Conservation (phyloP, 257 asterid species). For the Solanum sejunctum region DNA sequence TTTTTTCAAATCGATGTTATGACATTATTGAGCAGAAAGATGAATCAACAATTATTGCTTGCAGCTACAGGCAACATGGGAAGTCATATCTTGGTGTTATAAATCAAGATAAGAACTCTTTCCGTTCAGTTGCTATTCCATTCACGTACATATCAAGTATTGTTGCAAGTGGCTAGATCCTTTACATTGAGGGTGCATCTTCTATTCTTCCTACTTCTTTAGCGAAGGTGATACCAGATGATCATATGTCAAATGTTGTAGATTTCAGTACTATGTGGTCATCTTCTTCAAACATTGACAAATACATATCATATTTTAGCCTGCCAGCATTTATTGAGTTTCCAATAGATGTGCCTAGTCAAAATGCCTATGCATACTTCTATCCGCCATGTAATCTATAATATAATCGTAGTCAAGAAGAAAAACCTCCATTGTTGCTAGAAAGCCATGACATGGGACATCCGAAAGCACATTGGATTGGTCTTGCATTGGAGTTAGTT, state of each 20-base stretch:
- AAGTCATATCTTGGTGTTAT: conserved; percentile 68
- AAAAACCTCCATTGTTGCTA: too few species aligned
- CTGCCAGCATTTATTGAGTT: conserved; percentile 73
- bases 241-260: conserved; percentile 45
- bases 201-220: conserved; percentile 61
- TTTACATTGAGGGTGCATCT: conserved; percentile 88
- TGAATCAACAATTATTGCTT: conserved; percentile 74
- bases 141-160: conserved; percentile 66
- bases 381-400: conserved; percentile 84
- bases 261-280: conserved; percentile 61
- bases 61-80: conserved; percentile 88
- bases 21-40: too few species aligned
- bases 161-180: conserved; percentile 34
- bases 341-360: conserved; percentile 79
- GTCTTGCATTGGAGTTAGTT: too few species aligned
- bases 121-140: conserved; percentile 51
- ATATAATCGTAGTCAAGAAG: conserved; percentile 47
- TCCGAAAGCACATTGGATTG: too few species aligned
- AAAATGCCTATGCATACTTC: conserved; percentile 81
- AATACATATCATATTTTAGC: conserved; percentile 45
- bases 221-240: conserved; percentile 73
- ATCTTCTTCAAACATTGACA: conserved; percentile 42
- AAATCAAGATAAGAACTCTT: conserved; percentile 42
- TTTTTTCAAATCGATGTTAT: too few species aligned
- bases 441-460: conserved; percentile 96